Evolutionary conservation across 2,329 filamentous ascomycete genomes (phyloP), one percentile per base, ranked within the genome.

Genomic region (Lecanoromycetidae sp.): DNA sequence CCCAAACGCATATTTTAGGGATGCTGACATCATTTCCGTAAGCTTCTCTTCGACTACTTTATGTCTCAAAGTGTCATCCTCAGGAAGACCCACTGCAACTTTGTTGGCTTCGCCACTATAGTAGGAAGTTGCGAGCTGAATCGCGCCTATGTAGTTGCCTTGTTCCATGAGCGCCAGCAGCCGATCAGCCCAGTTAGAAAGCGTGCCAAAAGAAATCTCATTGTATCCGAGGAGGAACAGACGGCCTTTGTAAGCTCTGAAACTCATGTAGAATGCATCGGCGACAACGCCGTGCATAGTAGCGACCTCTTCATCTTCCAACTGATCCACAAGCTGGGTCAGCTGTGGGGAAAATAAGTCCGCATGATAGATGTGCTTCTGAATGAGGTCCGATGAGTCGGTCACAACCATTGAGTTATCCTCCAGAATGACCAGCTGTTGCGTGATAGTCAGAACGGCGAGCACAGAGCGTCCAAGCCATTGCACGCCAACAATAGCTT

Each of bases 221-320:
- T 90, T 91, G 66, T 90, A 88, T n/a, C 91, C 88, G 7, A 98
- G 72, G 3, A 96, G 68, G 59, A 98, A 98, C 29, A 95, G 71
- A 25, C 90, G 78, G 4, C 91, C 88, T 63, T 96, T 98, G 67
- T 96, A 98, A 3, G 87, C 77, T 58, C 85, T 87, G 65, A 96
- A 90, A 63, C 90, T 95, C 87, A 96, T 96, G 61, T 90, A 90
- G 57, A 95, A 98, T 0, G 88, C 91, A 70, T 98, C 91, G 6
- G 90, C 90, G 39, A 96, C 86, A 7, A 96, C 88, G 2, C 90
- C 90, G 64, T 96, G 91, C 80, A 96, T 84, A 0, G 87, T 85
- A 0, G 77, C 72, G 57, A 95, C 87, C 57, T 95, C 87, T 49
- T 88, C 80, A 55, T 94, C 87, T n/a, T 94, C 87, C 15, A 91